Base-by-base conservation (phyloP, 257 asterid species). In the Mentha longifolia region DNA sequence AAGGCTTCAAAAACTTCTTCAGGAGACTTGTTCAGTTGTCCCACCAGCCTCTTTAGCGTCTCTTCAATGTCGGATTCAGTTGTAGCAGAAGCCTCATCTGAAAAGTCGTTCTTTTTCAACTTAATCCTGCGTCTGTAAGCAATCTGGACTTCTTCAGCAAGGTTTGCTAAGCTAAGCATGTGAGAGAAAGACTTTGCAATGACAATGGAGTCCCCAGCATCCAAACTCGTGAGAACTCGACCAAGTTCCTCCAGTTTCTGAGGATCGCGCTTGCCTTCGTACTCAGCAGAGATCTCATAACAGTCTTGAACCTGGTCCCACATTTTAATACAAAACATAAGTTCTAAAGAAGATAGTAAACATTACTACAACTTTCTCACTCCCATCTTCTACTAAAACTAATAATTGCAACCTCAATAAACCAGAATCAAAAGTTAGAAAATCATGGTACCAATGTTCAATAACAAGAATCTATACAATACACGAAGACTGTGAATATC, bases 81-180 rank as follows among this genome's bases (percentile, higher is more conserved):
- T 3, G 90, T 82, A 37, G 99, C 99, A 30, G 94, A 83, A 51
- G 96, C 96, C 86, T 94, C 99, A 67, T 91, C 99, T 3, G 95
- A 85, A 65, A 89, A 88, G 65, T 89, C 95, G 2, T 88, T 77
- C 76, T 88, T 89, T 58, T 94, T 91, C 55, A 87, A 68, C 84
- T 94, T 94, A 43, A 56, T 85, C 81, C 99, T 82, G 15, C 97
- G 90, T 49, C 99, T 83, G 87, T 85, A 88, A 7, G 99, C 99
- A 79, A 94, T 91, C 88, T 94, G 99, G 81, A 94, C 99, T 81
- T 94, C 99, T 78, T 94, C 99, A 5, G 97, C 99, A 71, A 94
- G 94, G 77, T 91, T 94, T 72, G 86, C 99, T 49, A 94, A 84
- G 78, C 74, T 94, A 75, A 94, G 96, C 99, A 94, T 94, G 90